These are phyloP conservation scores for Zymoseptoria crescenta DNA, from an alignment of 2,329 filamentous ascomycete species.

Conservation along the genomic window DNA sequence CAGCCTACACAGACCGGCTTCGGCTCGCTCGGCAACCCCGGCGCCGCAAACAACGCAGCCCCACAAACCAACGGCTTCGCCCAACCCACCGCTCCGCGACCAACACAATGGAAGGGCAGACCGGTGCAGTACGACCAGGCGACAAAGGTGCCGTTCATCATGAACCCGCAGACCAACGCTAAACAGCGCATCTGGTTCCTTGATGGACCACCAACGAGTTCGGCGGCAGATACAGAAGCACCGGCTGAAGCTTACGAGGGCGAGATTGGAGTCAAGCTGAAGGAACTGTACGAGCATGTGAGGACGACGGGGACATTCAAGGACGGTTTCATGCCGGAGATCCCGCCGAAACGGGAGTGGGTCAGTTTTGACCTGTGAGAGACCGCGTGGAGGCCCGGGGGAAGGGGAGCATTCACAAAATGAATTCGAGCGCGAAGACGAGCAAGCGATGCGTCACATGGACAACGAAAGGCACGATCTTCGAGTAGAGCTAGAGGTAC, in stretches of 20 bases:
- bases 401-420: too few relatives aligned
- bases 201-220: constrained; percentile 49
- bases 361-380: constrained; percentile 36
- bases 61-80: background rate
- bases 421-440: too few relatives aligned
- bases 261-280: constrained; percentile 44
- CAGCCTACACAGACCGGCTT: background rate
- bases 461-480: too few relatives aligned
- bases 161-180: background rate
- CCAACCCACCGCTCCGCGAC: constrained; percentile 24
- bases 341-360: constrained; percentile 72
- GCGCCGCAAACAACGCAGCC: constrained; percentile 4
- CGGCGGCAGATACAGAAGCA: constrained; percentile 52
- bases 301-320: constrained; percentile 59
- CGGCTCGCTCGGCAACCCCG: background rate
- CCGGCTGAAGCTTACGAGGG: constrained; percentile 51
- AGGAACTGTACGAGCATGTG: constrained; percentile 58
- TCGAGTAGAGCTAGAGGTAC: background rate
- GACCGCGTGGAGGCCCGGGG: too few relatives aligned
- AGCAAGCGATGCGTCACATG: too few relatives aligned
- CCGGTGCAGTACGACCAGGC: background rate
- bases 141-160: background rate
- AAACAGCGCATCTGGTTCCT: constrained; percentile 60
- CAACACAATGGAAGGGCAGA: constrained; percentile 35
- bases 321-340: constrained; percentile 63